Base-by-base conservation (phyloP, 768 basidiomycete species). In the Mycena alexandri region DNA sequence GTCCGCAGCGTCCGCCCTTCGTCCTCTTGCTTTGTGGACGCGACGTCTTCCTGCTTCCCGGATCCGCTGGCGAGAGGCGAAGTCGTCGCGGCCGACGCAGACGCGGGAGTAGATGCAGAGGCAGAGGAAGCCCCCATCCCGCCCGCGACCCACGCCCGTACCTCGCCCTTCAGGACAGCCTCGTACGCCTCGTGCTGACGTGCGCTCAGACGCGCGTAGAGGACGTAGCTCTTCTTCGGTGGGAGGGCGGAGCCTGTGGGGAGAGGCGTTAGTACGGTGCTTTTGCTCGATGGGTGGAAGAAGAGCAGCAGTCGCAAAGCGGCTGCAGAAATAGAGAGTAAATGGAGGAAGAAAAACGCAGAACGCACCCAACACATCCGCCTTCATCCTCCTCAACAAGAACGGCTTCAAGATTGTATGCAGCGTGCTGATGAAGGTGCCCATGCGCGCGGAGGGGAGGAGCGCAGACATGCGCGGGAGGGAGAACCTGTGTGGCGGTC, bases 331-430 rank as follows among this genome's bases (percentile, higher is more conserved):
- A n/a, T n/a, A n/a, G n/a, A n/a, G n/a, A n/a, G n/a, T n/a, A n/a
- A n/a, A n/a, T n/a, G n/a, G n/a, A n/a, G n/a, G n/a, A 22, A 19
- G 34, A 9, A 24, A 17, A 17, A 19, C 11, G 5, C n/a, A 59
- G 38, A 51, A 50, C 61, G 14, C 34, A 63, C 68, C 65, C 71
- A 89, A 86, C 11, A 99, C 97, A 71, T 99, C 98, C 8, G 83
- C 89, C 78, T 99, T 99, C 63, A 98, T 84, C 13, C 98, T 89
- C 13, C 98, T 89, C 0, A 99, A 85, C 33, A 99, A 86, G 85
- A 99, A 99, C 2, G 98, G 98, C 72, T 96, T 95, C 54, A 99
- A 87, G 73, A 99, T 96, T 2, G 89, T 87, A 76, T 98, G 96
- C 0, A 98, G 86, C 0, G 92, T 87, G 33, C 87, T 83, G 65